Evolutionary conservation across 768 basidiomycete genomes (phyloP), one percentile per base, ranked within the genome.

Genomic region (Amanita subjunquillea): DNA sequence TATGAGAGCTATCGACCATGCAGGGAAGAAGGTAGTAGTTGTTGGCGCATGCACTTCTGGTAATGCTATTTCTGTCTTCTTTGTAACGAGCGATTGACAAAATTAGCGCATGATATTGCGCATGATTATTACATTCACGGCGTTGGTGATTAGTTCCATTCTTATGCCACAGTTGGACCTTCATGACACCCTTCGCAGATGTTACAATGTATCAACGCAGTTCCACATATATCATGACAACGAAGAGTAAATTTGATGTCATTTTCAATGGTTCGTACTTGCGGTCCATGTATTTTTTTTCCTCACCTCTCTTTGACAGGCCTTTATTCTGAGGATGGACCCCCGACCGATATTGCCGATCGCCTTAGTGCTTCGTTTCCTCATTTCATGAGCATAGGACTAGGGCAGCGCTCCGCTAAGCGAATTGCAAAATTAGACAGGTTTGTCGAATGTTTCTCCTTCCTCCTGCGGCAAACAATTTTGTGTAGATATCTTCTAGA

Each of bases 31-130:
- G 57, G 82, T 77, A 4, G 69, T 85, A 1, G 70, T 87, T n/a
- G 69, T 87, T 2, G 85, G 85, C n/a, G 76, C 83, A 15, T 79
- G 80, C 39, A 83, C 77, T 48, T 80, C 79, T 27, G 75, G 76
- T 76, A 59, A 3, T 7, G 27, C 20, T 36, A 30, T 30, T 10
- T 3, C 4, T 34, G 13, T 13, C 12, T 17, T 8, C 4, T 41
- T 7, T 2, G 13, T 13, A 17, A 13, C 12, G 2, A 7, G 15
- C 32, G 30, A 42, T 37, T 20, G 36, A 32, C 6, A 8, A 8
- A 20, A 34, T 20, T 44, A 72, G 71, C 65, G 0, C 73, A 74
- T 54, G 72, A 74, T 58, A 70, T 74, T 17, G 65, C 66, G 0
- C 59, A 63, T 6, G 73, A 74, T 52, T 70, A 69, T 29, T 62